Evolutionary conservation across 2,329 filamentous ascomycete species (phyloP), one percentile per base, ranked within the genome.

Genomic region (Alternaria rosae): DNA sequence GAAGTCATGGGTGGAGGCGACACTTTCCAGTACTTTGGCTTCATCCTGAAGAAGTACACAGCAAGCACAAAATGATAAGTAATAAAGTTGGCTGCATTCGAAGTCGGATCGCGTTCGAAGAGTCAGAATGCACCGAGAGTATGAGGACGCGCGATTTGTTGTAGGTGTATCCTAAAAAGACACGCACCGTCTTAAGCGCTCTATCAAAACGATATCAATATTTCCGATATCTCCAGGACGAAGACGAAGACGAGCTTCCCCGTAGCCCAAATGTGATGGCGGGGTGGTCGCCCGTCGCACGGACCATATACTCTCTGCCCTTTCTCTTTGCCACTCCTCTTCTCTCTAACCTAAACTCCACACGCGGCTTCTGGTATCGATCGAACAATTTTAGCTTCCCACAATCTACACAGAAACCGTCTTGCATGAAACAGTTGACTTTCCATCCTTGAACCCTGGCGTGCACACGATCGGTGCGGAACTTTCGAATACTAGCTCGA

Each of bases 11-110:
- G 70, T 45, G 68, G 54, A 6, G 65, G 61, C 9, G 68, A 68
- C 20, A 66, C 64, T 15, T 76, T 75, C 41, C 60, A 70, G 20
- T 74, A 76, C 32, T 71, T 65, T 44, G 72, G 64, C 4, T 72
- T 66, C 35, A 26, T 61, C 9, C 42, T 59, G 0, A 41, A 23
- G 13, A 54, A 59, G 54, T 26, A 51, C 3, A 42, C 12, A n/a
- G 13, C 45, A 11, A 25, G 17, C 45, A 2, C 26, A n/a, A 50
- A 20, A 17, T 32, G n/a, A n/a, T n/a, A n/a, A n/a, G n/a, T n/a
- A n/a, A n/a, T n/a, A n/a, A n/a, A n/a, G n/a, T n/a, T n/a, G n/a
- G n/a, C n/a, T 30, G 3, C 17, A 26, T 42, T n/a, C 9, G 4
- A 2, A 35, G 32, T n/a, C 1, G 15, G n/a, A 8, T n/a, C 9